Base-by-base conservation (phyloP, 176 grass and related monocot species). In the Neostapfia colusana region DNA sequence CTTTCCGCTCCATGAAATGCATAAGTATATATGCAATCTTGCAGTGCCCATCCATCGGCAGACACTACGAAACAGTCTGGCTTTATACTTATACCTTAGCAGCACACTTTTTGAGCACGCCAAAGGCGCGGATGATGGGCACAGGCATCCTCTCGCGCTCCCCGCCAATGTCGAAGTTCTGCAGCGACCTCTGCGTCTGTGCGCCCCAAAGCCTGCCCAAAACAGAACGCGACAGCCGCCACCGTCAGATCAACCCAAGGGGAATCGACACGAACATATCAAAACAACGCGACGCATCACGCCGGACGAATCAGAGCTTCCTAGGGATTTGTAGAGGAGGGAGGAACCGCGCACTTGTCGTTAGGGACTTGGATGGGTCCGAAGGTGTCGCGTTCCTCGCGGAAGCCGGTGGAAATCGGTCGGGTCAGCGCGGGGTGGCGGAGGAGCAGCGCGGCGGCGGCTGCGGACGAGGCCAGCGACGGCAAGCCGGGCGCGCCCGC, bases 101-200 rank as follows among this genome's bases (percentile, higher is more conserved):
- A 63, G 92, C 96, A 18, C 92, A 99, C 73, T 90, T 99, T 88
- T 99, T 99, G n/a, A 99, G 85, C 11, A 99, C 85, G 2, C 96
- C 96, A 76, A 99, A 99, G 39, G 96, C 96, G n/a, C 92, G 90
- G 56, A 99, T 90, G 80, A 99, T 99, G 55, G 87, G 92, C 57
- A 87, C 96, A 0, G 96, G 96, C 96, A 99, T 99, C 71, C 83
- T 74, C 76, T 99, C 92, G 31, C 80, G 79, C 59, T 90, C 87
- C 1, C 96, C 92, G 8, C 96, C 92, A 40, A 99, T 99, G 18
- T 99, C 89, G 53, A 99, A 99, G 20, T 99, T 99, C 78, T 95
- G 91, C 70, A 99, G 76, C 55, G 96, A 99, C 63, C 96, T 90
- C 85, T 99, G 96, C 62, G 96, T 99, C 85, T 99, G 96, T 55